These are phyloP conservation scores for Coemansia sp. DNA, from an alignment of 192 early-diverging fungal species.

Conservation along the genomic window DNA sequence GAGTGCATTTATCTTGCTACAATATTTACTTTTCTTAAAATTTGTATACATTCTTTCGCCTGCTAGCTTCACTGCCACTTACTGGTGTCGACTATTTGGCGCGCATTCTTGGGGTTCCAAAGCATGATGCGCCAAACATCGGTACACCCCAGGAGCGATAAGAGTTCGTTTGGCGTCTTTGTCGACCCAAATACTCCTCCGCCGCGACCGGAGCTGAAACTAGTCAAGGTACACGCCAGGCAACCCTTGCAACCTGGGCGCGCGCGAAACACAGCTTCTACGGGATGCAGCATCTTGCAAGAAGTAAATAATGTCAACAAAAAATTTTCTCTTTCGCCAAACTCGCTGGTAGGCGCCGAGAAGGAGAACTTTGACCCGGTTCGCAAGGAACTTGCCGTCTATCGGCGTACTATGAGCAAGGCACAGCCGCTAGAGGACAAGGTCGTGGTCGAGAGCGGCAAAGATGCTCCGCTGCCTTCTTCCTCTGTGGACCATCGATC, in stretches of 20 bases:
- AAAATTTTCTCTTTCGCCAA: constrained; percentile 26
- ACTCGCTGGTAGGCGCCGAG: constrained; percentile 27
- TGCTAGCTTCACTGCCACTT: not conserved
- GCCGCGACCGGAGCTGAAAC: not conserved
- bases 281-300: constrained; percentile 9
- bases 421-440: constrained; percentile 1
- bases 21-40: not conserved
- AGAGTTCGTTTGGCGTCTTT: constrained; percentile 2
- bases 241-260: not conserved
- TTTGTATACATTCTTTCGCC: not conserved
- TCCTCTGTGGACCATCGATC: not conserved
- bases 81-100: not conserved
- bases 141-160: not conserved
- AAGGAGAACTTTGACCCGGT: constrained; percentile 51
- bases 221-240: not conserved
- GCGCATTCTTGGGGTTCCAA: not conserved
- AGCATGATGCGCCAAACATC: not conserved
- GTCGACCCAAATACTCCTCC: not conserved
- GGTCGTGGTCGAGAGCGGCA: not conserved
- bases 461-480: not conserved
- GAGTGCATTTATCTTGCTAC: not conserved
- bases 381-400: constrained; percentile 20
- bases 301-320: constrained; percentile 13
- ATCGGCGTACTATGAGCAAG: constrained; percentile 9
- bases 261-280: not conserved